Conservation (phyloP, 495 filamentous ascomycete genomes). For the Annulohypoxylon nitens region DNA sequence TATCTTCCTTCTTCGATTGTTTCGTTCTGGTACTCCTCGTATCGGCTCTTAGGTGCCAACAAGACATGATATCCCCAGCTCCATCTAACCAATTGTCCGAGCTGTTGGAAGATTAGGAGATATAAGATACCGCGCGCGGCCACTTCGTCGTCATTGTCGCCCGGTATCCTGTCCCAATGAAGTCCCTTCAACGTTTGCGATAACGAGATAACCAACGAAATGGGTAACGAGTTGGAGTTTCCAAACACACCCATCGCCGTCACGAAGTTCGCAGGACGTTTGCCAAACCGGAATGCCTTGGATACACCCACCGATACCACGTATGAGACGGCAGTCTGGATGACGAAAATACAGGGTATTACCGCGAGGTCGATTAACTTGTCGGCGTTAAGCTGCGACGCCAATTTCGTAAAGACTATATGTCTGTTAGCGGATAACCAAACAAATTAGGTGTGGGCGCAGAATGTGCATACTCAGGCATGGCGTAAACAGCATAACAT, state of each 20-base stretch:
- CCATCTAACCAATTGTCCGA: constrained; percentile 95
- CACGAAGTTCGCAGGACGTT: constrained; percentile 90
- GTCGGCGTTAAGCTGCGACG: constrained; percentile 91
- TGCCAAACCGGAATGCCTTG: constrained; percentile 81
- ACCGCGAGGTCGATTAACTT: constrained; percentile 91
- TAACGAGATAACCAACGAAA: constrained; percentile 93
- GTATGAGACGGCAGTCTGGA: constrained; percentile 89
- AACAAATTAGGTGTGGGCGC: neutral
- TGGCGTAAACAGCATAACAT: constrained; percentile 93
- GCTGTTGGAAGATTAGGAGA: constrained; percentile 95
- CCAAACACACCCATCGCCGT: constrained; percentile 98
- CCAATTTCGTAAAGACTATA: constrained; percentile 94
- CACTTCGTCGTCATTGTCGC: constrained; percentile 96
- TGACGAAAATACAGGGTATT: constrained; percentile 91
- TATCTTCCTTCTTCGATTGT: constrained; percentile 78
- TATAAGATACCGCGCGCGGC: constrained; percentile 94
- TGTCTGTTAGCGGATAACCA: constrained; percentile 21
- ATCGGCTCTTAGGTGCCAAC: constrained; percentile 81
- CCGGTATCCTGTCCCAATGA: constrained; percentile 90
- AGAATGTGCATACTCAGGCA: constrained; percentile 80
- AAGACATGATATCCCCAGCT: constrained; percentile 97
- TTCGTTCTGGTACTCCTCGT: constrained; percentile 69
- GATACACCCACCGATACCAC: constrained; percentile 75
- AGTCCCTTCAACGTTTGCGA: constrained; percentile 91
- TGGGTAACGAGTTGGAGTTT: constrained; percentile 97